Percentiles rank a stretch among this genome's conserved stretches.
phyloP scores from a whole-genome alignment of 148 eudicot species.

The Chenopodium formosanum region DNA sequence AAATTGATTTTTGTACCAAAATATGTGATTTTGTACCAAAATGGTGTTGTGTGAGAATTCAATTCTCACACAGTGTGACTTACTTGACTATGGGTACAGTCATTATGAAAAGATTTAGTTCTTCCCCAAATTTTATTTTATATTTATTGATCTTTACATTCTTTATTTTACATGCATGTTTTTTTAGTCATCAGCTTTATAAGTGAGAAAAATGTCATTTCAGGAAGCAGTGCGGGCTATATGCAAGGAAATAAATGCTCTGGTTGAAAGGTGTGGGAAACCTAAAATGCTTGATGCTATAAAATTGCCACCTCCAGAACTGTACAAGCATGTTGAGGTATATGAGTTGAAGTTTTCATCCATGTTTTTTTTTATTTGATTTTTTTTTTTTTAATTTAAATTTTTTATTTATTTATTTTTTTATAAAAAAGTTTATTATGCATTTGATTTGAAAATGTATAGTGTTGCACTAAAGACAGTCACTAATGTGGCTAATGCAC shows the following conservation, averaged over 20 bases:
- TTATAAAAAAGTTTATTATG: neutral
- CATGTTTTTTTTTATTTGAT: too few relatives aligned
- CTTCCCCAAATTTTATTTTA: too few relatives aligned
- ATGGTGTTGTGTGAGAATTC: too few relatives aligned
- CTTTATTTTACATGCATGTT: neutral
- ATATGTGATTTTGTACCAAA: too few relatives aligned
- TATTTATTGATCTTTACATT: neutral
- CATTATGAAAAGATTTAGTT: neutral
- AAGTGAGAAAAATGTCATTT: conserved; percentile 17
- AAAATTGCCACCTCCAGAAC: conserved; percentile 83
- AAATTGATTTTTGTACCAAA: too few relatives aligned
- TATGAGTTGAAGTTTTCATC: conserved; percentile 11
- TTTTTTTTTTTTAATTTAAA: too few relatives aligned
- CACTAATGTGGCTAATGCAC: neutral
- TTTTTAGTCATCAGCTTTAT: neutral
- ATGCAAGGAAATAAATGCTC: conserved; percentile 76
- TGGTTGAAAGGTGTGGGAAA: conserved; percentile 84
- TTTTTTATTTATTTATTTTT: neutral
- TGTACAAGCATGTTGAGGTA: conserved; percentile 85
- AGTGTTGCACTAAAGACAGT: neutral
- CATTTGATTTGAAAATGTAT: neutral
- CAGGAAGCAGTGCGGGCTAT: conserved; percentile 80
- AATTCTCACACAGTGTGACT: too few relatives aligned
- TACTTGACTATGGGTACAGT: too few relatives aligned
- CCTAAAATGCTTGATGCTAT: conserved; percentile 94